phyloP scores from a whole-genome alignment of 768 basidiomycete species.

The Strobilomyces dryophilus region DNA sequence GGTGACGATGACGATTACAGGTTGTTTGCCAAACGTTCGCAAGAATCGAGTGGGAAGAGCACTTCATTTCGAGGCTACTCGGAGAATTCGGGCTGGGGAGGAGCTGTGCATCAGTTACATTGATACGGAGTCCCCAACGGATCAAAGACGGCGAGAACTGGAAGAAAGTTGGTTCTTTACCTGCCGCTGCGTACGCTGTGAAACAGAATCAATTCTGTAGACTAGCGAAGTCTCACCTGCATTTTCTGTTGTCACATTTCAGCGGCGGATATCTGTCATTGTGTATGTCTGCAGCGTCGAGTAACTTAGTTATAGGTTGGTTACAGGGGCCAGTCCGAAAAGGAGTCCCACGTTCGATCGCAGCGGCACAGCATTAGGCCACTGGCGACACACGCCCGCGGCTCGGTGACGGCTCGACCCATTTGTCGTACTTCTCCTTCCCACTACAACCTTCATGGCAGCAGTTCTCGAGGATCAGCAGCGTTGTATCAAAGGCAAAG shows the following conservation, averaged over 20 bases:
- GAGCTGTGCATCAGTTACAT: slow-evolving; percentile 60
- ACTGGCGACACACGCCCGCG: slow-evolving; percentile 1
- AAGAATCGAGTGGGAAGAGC: slow-evolving; percentile 43
- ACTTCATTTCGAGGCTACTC: slow-evolving; percentile 44
- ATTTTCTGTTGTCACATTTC: no score
- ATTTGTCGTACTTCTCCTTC: neutral
- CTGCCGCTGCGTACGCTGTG: slow-evolving; percentile 48
- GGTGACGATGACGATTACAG: slow-evolving; percentile 28
- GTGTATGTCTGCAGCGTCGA: neutral
- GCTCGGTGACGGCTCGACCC: neutral
- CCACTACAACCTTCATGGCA: slow-evolving; percentile 21
- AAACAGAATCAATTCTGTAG: slow-evolving; percentile 11
- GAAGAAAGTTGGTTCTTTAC: slow-evolving; percentile 54
- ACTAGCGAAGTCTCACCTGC: neutral
- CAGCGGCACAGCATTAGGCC: slow-evolving; percentile 1
- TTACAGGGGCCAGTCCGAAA: slow-evolving; percentile 9
- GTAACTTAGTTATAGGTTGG: no score
- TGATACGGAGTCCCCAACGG: slow-evolving; percentile 29
- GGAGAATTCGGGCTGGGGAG: slow-evolving; percentile 43
- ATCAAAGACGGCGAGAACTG: slow-evolving; percentile 39
- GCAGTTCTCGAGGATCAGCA: slow-evolving; percentile 13
- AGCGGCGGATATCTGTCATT: no score
- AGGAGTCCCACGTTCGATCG: slow-evolving; percentile 13
- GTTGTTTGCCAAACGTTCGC: slow-evolving; percentile 49
- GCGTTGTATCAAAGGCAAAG: slow-evolving; percentile 23